Conservation (phyloP, 257 asterid species). For the Prunella vulgaris region DNA sequence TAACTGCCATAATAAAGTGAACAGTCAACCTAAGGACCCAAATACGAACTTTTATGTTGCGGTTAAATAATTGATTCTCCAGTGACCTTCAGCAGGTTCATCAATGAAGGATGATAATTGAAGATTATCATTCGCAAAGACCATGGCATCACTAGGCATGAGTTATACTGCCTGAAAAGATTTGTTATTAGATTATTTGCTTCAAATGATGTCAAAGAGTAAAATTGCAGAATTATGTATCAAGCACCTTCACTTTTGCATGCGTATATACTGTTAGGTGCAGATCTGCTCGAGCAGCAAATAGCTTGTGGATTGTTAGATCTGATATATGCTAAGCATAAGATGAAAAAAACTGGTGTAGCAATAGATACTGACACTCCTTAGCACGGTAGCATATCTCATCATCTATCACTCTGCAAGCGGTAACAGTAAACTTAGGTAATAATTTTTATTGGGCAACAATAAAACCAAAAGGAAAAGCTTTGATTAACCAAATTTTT, state of each 20-base stretch:
- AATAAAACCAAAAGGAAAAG: slow-evolving; percentile 4
- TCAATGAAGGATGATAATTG: slow-evolving; percentile 58
- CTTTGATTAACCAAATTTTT: background rate
- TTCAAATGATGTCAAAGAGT: slow-evolving; percentile 1
- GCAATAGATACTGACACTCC: slow-evolving; percentile 62
- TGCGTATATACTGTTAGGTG: slow-evolving; percentile 74
- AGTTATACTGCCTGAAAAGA: slow-evolving; percentile 74
- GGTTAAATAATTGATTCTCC: slow-evolving; percentile 13
- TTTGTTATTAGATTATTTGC: slow-evolving; percentile 2
- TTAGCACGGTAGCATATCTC: slow-evolving; percentile 92
- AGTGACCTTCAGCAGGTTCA: slow-evolving; percentile 72
- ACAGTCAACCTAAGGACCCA: background rate
- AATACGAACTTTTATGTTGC: background rate
- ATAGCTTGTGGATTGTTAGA: slow-evolving; percentile 86
- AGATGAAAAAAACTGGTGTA: background rate
- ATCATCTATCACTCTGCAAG: slow-evolving; percentile 78
- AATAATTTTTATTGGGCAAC: background rate
- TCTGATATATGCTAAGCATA: slow-evolving; percentile 41
- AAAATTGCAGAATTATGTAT: slow-evolving; percentile 1
- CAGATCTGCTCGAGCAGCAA: slow-evolving; percentile 87
- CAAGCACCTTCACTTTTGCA: slow-evolving; percentile 77
- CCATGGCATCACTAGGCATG: slow-evolving; percentile 83
- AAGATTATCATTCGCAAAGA: slow-evolving; percentile 67
- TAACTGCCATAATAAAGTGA: slow-evolving; percentile 43
- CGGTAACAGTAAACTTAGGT: slow-evolving; percentile 17